Evolutionary conservation across 331 rosid species (phyloP).

Genomic region (Cydonia oblonga): DNA sequence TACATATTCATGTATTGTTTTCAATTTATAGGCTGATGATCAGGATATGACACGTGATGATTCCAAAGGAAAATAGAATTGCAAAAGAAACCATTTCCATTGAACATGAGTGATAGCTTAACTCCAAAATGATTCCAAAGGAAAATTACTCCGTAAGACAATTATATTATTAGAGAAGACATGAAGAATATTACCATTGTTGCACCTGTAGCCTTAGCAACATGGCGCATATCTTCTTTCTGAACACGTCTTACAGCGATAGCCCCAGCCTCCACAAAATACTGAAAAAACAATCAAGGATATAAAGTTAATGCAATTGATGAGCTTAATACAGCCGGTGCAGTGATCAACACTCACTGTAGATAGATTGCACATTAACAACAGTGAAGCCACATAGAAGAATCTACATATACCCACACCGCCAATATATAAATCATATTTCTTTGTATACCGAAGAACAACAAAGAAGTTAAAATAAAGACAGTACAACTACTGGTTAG

Average conservation of each 20-base stretch:
- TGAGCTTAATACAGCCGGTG: not conserved
- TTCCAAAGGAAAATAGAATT: not conserved
- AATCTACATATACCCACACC: not conserved
- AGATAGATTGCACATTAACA: not conserved
- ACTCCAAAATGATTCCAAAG: not conserved
- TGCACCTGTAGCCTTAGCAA: slow-evolving; percentile 98
- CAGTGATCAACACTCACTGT: not conserved
- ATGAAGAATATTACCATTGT: slow-evolving; percentile 52
- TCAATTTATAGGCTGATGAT: not conserved
- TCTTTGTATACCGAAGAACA: not conserved
- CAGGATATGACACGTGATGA: not conserved
- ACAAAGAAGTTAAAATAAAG: not conserved
- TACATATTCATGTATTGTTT: not conserved
- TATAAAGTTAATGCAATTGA: not conserved
- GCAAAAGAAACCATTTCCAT: not conserved
- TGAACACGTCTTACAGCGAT: slow-evolving; percentile 90
- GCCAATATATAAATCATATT: not conserved
- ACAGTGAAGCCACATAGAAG: not conserved
- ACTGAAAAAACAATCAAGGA: slow-evolving; percentile 39
- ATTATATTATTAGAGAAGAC: not conserved
- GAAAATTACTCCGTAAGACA: not conserved
- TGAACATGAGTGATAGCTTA: not conserved
- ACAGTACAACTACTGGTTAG: not conserved
- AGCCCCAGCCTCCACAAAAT: slow-evolving; percentile 96
- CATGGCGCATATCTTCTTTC: slow-evolving; percentile 98